phyloP scores from a whole-genome alignment of 169 alveolate species.

The Perkinsus chesapeaki region DNA sequence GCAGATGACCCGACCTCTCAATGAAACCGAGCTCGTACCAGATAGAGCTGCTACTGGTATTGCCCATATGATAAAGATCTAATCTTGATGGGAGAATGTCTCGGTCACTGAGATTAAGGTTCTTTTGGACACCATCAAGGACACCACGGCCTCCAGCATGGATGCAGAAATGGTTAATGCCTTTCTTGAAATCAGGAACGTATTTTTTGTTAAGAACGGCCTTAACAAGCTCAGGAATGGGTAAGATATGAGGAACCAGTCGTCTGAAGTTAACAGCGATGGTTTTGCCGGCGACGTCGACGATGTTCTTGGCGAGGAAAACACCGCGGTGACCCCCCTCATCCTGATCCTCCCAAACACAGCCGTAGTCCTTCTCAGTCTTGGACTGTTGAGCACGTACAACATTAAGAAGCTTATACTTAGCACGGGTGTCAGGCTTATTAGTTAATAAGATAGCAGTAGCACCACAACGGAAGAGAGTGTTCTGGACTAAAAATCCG shows the following conservation, averaged over 20 bases:
- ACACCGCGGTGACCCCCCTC: neutral
- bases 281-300: conserved; percentile 7
- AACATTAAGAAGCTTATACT: conserved; percentile 5
- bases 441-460: neutral
- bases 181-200: conserved; percentile 10
- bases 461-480: conserved; percentile 16
- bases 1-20: neutral
- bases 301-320: conserved; percentile 2
- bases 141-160: conserved; percentile 16
- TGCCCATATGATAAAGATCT: neutral
- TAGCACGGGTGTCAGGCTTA: neutral
- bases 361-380: conserved; percentile 7
- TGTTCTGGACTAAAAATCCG: conserved; percentile 4
- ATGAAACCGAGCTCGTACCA: conserved; percentile 11
- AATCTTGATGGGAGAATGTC: neutral
- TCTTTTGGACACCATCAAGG: conserved; percentile 11
- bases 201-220: neutral
- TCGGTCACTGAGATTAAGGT: conserved; percentile 8
- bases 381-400: conserved; percentile 6
- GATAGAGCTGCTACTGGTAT: conserved; percentile 13
- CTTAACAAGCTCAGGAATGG: neutral
- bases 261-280: conserved; percentile 8
- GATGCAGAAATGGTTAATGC: conserved; percentile 16
- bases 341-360: conserved; percentile 9
- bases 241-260: conserved; percentile 8